Evolutionary conservation across 352 stramenopile genomes (phyloP).

Genomic region (Aphanomyces astaci): DNA sequence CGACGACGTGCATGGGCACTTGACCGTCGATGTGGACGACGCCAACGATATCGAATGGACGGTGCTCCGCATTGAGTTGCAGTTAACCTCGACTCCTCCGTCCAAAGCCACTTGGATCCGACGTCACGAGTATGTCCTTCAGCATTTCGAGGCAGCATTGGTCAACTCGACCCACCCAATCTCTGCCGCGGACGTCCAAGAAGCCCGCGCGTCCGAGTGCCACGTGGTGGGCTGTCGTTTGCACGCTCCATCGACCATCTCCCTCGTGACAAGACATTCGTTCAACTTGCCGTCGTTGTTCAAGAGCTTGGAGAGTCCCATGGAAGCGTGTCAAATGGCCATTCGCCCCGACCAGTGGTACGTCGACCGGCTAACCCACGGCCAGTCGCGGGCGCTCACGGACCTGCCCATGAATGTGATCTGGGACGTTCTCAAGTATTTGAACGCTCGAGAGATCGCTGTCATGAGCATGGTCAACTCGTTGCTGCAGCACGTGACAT

Average conservation of each 20-base stretch:
- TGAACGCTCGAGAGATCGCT: conserved; percentile 53
- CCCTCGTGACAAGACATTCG: neutral
- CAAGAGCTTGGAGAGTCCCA: conserved; percentile 48
- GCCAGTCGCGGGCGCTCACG: conserved; percentile 42
- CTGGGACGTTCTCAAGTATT: conserved; percentile 48
- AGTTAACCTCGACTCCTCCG: neutral
- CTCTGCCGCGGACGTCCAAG: neutral
- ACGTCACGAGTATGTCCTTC: conserved; percentile 3
- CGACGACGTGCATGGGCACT: neutral
- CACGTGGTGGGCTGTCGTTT: conserved; percentile 20
- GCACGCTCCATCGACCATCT: neutral
- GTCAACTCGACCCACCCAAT: neutral
- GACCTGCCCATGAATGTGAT: conserved; percentile 54
- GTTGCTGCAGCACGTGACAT: conserved; percentile 70
- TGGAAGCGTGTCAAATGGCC: conserved; percentile 49
- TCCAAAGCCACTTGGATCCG: conserved; percentile 6
- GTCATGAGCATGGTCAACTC: conserved; percentile 53
- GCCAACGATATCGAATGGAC: neutral
- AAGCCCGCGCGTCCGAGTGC: neutral
- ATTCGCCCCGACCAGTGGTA: conserved; percentile 64
- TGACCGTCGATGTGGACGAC: neutral
- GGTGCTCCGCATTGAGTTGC: neutral
- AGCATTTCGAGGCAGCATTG: conserved; percentile 16
- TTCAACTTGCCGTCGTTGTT: conserved; percentile 56
- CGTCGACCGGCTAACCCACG: conserved; percentile 36